Percentiles rank a stretch among this genome's conserved stretches.
These are phyloP conservation scores for Spiromastix sp. DNA, from an alignment of 2,329 filamentous ascomycete species.

Conservation along the genomic window DNA sequence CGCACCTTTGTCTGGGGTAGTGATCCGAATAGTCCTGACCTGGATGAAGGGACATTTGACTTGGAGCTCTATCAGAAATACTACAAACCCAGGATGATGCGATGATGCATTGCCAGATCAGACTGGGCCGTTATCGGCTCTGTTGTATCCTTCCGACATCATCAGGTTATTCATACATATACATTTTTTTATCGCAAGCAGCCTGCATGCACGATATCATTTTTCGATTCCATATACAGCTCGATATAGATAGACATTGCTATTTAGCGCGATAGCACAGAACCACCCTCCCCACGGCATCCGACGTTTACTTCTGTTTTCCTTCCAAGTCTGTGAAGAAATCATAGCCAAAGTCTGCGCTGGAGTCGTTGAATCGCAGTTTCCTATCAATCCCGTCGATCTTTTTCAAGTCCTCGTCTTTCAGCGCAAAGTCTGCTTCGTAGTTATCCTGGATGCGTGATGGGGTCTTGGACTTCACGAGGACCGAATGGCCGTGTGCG, in stretches of 20 bases:
- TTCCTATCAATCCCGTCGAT: slow-evolving; percentile 49
- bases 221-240: too few relatives aligned
- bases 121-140: too few relatives aligned
- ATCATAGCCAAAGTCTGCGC: slow-evolving; percentile 44
- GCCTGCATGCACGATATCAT: too few relatives aligned
- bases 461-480: slow-evolving; percentile 43
- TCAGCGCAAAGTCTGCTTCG: slow-evolving; percentile 48
- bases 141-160: too few relatives aligned
- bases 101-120: too few relatives aligned
- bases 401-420: slow-evolving; percentile 46
- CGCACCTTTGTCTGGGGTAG: slow-evolving; percentile 9
- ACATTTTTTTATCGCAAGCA: too few relatives aligned
- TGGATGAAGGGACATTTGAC: slow-evolving; percentile 7
- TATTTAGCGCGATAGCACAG: too few relatives aligned
- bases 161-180: too few relatives aligned
- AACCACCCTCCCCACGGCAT: too few relatives aligned
- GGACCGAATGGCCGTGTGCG: slow-evolving; percentile 39
- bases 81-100: slow-evolving; percentile 6
- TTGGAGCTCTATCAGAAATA: slow-evolving; percentile 6
- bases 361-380: slow-evolving; percentile 52
- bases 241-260: background rate
- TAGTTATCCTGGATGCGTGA: slow-evolving; percentile 34
- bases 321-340: slow-evolving; percentile 52
- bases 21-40: slow-evolving; percentile 3
- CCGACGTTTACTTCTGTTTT: slow-evolving; percentile 33